phyloP scores from a whole-genome alignment of 192 early-diverging fungal genomes.

The Allomyces arbusculus region DNA sequence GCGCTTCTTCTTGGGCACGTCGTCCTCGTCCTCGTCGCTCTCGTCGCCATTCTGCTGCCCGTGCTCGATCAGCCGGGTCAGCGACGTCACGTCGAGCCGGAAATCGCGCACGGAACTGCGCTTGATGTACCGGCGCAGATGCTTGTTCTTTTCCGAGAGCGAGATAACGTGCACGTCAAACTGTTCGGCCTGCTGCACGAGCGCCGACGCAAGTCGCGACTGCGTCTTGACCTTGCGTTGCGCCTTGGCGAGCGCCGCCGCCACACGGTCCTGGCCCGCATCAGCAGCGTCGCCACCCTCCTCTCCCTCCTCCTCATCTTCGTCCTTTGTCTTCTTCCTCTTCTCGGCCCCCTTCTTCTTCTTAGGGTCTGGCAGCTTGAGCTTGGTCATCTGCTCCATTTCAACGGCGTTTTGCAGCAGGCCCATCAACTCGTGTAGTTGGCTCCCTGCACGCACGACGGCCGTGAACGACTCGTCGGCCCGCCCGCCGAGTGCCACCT shows the following conservation, averaged over 20 bases:
- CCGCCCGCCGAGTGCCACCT: neutral
- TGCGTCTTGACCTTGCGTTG: neutral
- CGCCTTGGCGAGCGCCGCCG: neutral
- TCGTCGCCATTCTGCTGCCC: neutral
- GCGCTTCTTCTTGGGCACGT: no score
- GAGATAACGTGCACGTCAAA: neutral
- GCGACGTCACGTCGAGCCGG: neutral
- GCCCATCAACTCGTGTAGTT: neutral
- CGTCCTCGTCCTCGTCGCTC: constrained; percentile 1
- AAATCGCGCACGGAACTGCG: neutral
- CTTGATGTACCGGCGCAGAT: neutral
- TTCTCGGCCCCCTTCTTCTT: neutral
- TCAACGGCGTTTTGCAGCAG: neutral
- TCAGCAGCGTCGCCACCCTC: neutral
- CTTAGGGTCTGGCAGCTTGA: neutral
- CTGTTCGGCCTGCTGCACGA: neutral
- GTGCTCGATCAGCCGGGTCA: neutral
- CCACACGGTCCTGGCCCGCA: neutral
- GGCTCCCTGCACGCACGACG: neutral
- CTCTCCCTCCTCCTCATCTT: neutral
- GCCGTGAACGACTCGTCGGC: neutral
- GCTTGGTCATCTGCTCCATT: neutral
- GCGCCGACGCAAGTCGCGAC: neutral
- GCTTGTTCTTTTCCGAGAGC: neutral
- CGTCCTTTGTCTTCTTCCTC: neutral